phyloP scores from a whole-genome alignment of 345 rosid species.

The Bruguiera parviflora region DNA sequence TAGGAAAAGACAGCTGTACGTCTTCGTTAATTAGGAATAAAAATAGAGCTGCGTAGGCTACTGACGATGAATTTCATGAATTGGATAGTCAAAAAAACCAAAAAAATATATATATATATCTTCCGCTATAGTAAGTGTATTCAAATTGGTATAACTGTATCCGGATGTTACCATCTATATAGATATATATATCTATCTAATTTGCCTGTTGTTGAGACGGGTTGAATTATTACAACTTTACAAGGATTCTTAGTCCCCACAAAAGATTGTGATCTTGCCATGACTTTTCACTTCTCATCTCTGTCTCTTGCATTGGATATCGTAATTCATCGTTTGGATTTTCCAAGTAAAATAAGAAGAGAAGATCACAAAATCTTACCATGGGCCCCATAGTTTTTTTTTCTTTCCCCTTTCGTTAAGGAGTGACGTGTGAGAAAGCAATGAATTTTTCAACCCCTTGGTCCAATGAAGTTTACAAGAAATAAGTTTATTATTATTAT shows the following conservation, averaged over 20 bases:
- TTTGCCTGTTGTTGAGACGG: neutral
- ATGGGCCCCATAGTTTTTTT: too few species aligned
- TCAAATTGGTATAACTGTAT: neutral
- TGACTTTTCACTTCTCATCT: neutral
- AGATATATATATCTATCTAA: too few species aligned
- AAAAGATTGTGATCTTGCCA: conserved; percentile 11
- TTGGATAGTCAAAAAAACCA: neutral
- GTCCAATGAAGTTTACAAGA: too few species aligned
- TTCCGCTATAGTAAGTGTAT: neutral
- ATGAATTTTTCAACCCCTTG: too few species aligned
- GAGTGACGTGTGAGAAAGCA: too few species aligned
- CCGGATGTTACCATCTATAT: neutral
- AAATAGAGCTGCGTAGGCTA: neutral
- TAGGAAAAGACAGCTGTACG: too few species aligned
- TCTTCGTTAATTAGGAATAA: neutral
- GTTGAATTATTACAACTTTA: neutral
- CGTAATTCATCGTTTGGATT: neutral
- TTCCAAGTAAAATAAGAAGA: neutral
- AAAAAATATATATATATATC: too few species aligned
- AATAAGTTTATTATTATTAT: too few species aligned
- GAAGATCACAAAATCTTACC: too few species aligned
- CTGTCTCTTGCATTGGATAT: neutral
- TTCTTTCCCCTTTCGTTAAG: too few species aligned
- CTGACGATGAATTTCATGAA: neutral
- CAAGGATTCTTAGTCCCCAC: neutral